Evolutionary conservation across 2,329 filamentous ascomycete genomes (phyloP).

Genomic region (Dactylellina drechsleri): DNA sequence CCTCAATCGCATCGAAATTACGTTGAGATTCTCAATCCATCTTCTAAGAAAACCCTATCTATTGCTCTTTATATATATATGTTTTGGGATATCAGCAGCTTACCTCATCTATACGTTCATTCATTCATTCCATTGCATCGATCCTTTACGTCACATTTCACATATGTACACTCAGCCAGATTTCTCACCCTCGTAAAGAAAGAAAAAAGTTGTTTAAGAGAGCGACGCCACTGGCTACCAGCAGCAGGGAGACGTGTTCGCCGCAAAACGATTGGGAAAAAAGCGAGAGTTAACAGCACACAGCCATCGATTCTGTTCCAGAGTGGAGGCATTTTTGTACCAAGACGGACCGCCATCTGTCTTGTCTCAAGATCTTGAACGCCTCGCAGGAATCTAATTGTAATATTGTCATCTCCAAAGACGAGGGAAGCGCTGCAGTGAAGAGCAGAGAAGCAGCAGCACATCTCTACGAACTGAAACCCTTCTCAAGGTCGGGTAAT

Average conservation of each 20-base stretch:
- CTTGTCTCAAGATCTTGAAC: constrained; percentile 14
- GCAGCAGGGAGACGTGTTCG: constrained; percentile 53
- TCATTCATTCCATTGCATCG: constrained; percentile 11
- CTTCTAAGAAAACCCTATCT: constrained; percentile 14
- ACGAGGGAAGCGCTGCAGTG: not conserved
- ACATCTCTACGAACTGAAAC: constrained; percentile 7
- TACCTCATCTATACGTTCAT: constrained; percentile 16
- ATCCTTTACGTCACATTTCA: constrained; percentile 35
- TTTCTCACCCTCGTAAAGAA: not conserved
- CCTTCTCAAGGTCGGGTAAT: constrained; percentile 4
- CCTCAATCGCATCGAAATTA: not conserved
- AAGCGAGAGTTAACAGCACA: constrained; percentile 31
- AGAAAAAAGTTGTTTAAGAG: constrained; percentile 8
- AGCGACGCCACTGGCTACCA: constrained; percentile 26
- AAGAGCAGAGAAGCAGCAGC: not conserved
- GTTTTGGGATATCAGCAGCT: constrained; percentile 24
- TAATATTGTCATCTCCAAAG: too few relatives aligned
- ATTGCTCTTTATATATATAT: constrained; percentile 6
- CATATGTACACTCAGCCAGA: constrained; percentile 2
- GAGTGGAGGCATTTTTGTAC: constrained; percentile 2
- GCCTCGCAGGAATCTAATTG: too few relatives aligned
- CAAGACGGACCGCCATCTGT: constrained; percentile 33
- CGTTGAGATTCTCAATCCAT: too few relatives aligned
- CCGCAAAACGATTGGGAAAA: constrained; percentile 33
- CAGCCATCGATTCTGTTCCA: constrained; percentile 1